Percentiles rank a stretch among this genome's conserved stretches.
phyloP scores from a whole-genome alignment of 2,329 filamentous ascomycete genomes.

The Aspergillus fumigatus region DNA sequence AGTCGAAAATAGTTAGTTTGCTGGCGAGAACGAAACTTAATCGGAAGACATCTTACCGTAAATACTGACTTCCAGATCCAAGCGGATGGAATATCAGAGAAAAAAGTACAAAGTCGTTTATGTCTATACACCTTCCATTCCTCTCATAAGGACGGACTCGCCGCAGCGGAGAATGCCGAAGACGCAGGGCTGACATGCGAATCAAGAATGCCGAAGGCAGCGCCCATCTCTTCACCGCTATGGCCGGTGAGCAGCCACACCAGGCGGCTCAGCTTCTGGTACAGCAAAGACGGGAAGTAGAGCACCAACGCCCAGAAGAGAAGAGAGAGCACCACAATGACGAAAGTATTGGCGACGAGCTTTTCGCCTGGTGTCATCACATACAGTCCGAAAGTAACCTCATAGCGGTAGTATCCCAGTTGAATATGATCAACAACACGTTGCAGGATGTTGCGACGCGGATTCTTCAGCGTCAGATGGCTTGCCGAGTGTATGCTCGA shows the following conservation, averaged over 20 bases:
- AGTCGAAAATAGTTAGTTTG: background rate
- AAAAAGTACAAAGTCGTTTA: background rate
- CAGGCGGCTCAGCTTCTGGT: conserved; percentile 31
- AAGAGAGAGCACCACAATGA: conserved; percentile 32
- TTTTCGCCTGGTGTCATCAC: conserved; percentile 43
- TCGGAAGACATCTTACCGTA: conserved; percentile 3
- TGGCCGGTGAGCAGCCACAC: conserved; percentile 38
- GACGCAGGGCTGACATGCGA: conserved; percentile 15
- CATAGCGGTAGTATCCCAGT: conserved; percentile 44
- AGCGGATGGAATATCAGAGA: conserved; percentile 5
- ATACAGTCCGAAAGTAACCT: conserved; percentile 44
- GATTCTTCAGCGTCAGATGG: conserved; percentile 9
- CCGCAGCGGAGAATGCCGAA: conserved; percentile 11
- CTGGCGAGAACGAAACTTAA: background rate
- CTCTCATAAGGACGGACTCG: conserved; percentile 4
- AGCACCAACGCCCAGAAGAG: conserved; percentile 34
- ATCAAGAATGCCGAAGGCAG: conserved; percentile 26
- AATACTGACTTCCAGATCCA: conserved; percentile 1
- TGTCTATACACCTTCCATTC: conserved; percentile 3
- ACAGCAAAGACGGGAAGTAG: conserved; percentile 35
- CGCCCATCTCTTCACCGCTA: conserved; percentile 25
- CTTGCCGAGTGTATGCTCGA: conserved; percentile 8
- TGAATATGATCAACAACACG: conserved; percentile 30
- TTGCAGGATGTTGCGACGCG: conserved; percentile 23
- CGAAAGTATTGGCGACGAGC: conserved; percentile 37